These are phyloP conservation scores for Suillus tomentosus DNA, from an alignment of 768 basidiomycete species.

Conservation along the genomic window DNA sequence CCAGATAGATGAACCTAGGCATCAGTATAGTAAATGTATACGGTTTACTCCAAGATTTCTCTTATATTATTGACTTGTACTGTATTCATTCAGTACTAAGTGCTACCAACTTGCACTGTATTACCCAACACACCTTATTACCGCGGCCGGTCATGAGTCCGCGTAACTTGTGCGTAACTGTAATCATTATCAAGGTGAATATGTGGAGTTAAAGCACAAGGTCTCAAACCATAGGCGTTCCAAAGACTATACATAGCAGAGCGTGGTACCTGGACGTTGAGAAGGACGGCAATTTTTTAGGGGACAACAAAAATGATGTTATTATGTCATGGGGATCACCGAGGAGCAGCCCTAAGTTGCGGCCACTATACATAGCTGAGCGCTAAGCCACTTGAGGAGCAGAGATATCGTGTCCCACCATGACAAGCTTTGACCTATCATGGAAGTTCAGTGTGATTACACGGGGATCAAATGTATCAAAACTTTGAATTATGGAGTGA, in stretches of 20 bases:
- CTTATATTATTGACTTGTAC: too few relatives aligned
- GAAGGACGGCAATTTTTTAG: background rate
- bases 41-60: too few relatives aligned
- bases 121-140: too few relatives aligned
- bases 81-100: too few relatives aligned
- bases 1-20: too few relatives aligned
- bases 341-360: background rate
- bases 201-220: background rate
- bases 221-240: background rate
- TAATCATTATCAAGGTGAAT: background rate
- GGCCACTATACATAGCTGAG: background rate
- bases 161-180: background rate
- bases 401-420: background rate
- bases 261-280: background rate
- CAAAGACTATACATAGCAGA: background rate
- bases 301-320: background rate
- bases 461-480: background rate
- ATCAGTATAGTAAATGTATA: too few relatives aligned
- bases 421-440: background rate
- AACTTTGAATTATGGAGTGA: background rate
- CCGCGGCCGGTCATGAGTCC: too few relatives aligned
- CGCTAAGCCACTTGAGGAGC: background rate
- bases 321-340: background rate
- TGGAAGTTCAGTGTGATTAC: background rate
- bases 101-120: too few relatives aligned